phyloP scores from a whole-genome alignment of 345 rosid genomes.

The Noccaea bulbosa region DNA sequence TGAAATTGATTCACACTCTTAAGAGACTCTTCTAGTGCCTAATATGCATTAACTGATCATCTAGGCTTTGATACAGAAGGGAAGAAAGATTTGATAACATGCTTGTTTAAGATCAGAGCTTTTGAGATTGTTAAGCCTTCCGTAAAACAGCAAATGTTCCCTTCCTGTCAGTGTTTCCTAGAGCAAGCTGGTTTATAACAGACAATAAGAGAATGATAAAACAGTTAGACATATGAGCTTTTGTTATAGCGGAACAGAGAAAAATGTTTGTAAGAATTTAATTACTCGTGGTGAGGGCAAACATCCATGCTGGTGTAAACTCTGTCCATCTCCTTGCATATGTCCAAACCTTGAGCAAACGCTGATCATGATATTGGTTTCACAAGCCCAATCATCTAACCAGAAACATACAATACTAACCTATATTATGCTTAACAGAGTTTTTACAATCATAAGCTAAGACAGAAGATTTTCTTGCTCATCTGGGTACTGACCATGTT shows the following conservation, averaged over 20 bases:
- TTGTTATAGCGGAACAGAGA: neutral
- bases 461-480: neutral
- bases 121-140: constrained; percentile 88
- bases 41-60: too few species aligned
- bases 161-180: constrained; percentile 91
- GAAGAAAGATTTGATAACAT: constrained; percentile 32
- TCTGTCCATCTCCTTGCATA: constrained; percentile 51
- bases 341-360: constrained; percentile 69
- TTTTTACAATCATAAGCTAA: neutral
- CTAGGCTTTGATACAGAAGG: too few species aligned
- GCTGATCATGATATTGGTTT: constrained; percentile 81
- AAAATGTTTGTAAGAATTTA: neutral
- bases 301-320: constrained; percentile 90
- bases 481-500: too few species aligned
- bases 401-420: neutral
- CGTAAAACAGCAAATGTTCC: constrained; percentile 89
- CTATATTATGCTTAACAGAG: neutral
- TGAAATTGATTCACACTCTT: constrained; percentile 69
- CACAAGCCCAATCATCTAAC: constrained; percentile 87
- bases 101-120: constrained; percentile 66
- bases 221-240: neutral
- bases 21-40: too few species aligned
- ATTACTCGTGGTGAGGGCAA: constrained; percentile 98
- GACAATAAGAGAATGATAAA: constrained; percentile 6
- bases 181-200: constrained; percentile 59